A percentile compares a stretch with the other conserved stretches of the same genome.
Evolutionary conservation across 176 grass and related monocot genomes (phyloP).

Genomic region (Cocos nucifera): DNA sequence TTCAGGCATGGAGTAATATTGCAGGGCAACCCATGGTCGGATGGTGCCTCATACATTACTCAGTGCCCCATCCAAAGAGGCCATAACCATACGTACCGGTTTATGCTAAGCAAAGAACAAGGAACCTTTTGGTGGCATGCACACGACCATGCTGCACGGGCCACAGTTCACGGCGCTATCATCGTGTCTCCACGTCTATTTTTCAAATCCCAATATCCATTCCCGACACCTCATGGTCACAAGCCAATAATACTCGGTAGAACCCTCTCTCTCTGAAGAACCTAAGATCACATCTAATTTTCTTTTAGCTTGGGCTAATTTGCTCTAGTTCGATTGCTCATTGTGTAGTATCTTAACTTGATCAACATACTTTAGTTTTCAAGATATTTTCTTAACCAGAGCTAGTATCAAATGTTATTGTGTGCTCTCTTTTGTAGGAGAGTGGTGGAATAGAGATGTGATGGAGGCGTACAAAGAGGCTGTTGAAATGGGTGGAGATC

Average conservation of each 20-base stretch:
- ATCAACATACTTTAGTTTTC: too few relatives aligned
- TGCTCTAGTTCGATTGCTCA: too few relatives aligned
- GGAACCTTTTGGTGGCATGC: conserved; percentile 51
- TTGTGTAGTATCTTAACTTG: too few relatives aligned
- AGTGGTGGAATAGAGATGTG: conserved; percentile 30
- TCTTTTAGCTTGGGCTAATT: too few relatives aligned
- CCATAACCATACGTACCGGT: conserved; percentile 16
- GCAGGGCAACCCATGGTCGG: conserved; percentile 15
- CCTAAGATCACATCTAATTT: too few relatives aligned
- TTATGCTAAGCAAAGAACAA: conserved; percentile 15
- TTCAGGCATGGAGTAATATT: conserved; percentile 28
- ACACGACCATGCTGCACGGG: conserved; percentile 18
- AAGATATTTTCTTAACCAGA: too few relatives aligned
- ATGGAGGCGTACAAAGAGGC: conserved; percentile 7
- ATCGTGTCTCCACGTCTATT: conserved; percentile 10
- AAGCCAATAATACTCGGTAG: conserved; percentile 32
- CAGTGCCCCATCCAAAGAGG: conserved; percentile 27
- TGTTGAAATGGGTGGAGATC: conserved; percentile 4
- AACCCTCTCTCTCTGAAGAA: too few relatives aligned
- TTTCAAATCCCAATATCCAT: conserved; percentile 1
- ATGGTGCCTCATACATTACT: conserved; percentile 25
- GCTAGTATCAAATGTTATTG: too few relatives aligned
- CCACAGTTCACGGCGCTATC: conserved; percentile 23
- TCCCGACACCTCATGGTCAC: not conserved
- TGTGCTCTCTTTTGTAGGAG: conserved; percentile 10